These are phyloP conservation scores for Erigeron canadensis DNA, from an alignment of 129 eudicot genomes.

Conservation along the genomic window DNA sequence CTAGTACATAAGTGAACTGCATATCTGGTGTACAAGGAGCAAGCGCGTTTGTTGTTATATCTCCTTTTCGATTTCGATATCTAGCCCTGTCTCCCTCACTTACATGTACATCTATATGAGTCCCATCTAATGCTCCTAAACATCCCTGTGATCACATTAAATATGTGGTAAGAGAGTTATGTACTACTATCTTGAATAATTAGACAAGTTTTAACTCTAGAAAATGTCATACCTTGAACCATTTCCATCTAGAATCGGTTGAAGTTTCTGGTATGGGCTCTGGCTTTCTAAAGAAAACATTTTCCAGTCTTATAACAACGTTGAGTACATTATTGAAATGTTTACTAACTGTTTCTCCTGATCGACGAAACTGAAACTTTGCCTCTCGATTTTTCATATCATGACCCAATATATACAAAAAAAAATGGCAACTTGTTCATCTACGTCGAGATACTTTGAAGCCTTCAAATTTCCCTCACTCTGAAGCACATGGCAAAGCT, in stretches of 20 bases:
- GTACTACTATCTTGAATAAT: not conserved
- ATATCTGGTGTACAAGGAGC: not conserved
- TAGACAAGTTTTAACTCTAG: not conserved
- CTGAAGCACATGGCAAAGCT: not conserved
- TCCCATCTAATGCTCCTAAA: constrained; percentile 16
- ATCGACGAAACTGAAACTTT: not conserved
- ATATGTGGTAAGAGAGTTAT: not conserved
- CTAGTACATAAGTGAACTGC: too few species aligned
- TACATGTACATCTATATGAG: constrained; percentile 6
- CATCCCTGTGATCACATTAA: not conserved
- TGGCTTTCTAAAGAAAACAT: not conserved
- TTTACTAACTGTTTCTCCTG: too few species aligned
- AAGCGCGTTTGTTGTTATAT: constrained; percentile 13
- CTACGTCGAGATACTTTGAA: constrained; percentile 4
- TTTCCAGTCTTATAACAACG: not conserved
- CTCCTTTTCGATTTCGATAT: constrained; percentile 12
- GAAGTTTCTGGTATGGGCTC: not conserved
- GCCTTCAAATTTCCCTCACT: not conserved
- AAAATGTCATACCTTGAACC: not conserved
- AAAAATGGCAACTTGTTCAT: constrained; percentile 2
- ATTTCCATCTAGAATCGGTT: constrained; percentile 4
- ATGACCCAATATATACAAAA: not conserved
- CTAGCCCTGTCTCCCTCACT: constrained; percentile 2
- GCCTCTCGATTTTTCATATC: not conserved
- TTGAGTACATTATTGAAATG: too few species aligned